Base-by-base conservation (phyloP, 2,329 filamentous ascomycete species). In the Mycosphaerella sp. region DNA sequence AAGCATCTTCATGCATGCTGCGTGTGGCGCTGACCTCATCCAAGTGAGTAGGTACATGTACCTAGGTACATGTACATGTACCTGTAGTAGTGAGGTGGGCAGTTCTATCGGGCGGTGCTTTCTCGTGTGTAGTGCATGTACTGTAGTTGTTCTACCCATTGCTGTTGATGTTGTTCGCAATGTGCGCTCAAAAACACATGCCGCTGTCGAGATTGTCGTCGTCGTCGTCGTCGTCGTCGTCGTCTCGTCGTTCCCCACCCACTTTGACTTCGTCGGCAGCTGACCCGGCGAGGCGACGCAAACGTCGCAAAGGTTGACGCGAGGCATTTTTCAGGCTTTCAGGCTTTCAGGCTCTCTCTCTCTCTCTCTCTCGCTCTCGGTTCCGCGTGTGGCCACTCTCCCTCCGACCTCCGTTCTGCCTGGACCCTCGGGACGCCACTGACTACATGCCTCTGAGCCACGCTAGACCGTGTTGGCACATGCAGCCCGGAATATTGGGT, bases 381-480 rank as follows among this genome's bases (percentile, higher is more conserved):
- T 21, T 21, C 48, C 44, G 40, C 39, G 48, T 51, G 6, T 51
- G 48, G 48, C 47, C 38, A 41, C 36, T 6, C 34, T 41, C 36
- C 44, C 21, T 21, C 21, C 14, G 14, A 17, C 21, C 21, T 2
- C 21, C 21, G 21, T 39, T 40, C 48, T 51, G 3, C 21, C 21
- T 21, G 21, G 2, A 21, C 21, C 21, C 2, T 21, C 21, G 21
- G 48, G 32, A 36, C 48, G 48, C 48, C 48, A 51, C 48, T 51
- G 48, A 51, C 48, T 34, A 29, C 48, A 45, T 51, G 42, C 48
- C 48, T 26, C 14, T 17, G n/a, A 42, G 40, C n/a, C 21, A 23
- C 40, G 42, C 42, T 44, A 51, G 17, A 29, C 48, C 21, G 21
- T 14, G 23, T 41, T 51, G 29, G 21, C 11, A 29, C 4, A 26